Conservation (phyloP, 768 basidiomycete genomes). For the Hydnomerulius pinastri region DNA sequence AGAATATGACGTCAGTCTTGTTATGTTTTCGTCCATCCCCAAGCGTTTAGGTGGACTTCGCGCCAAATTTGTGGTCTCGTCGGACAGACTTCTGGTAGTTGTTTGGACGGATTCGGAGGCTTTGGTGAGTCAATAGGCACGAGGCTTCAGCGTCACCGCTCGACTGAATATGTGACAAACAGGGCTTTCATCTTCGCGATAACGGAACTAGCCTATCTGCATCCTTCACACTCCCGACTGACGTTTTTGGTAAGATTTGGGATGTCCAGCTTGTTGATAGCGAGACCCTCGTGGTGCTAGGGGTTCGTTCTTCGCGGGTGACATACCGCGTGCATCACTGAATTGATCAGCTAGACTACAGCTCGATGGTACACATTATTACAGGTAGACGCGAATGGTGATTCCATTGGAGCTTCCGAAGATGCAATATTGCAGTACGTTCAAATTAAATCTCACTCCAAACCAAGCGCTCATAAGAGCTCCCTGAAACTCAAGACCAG, state of each 20-base stretch:
- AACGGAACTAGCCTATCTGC: background rate
- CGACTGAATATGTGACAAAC: background rate
- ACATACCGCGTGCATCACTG: background rate
- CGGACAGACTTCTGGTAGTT: conserved; percentile 39
- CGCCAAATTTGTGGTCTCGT: conserved; percentile 20
- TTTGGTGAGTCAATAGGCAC: conserved; percentile 15
- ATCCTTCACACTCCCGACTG: conserved; percentile 17
- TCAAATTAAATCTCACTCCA: too few species aligned
- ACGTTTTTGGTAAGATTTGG: conserved; percentile 21
- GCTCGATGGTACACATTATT: conserved; percentile 24
- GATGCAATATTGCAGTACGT: conserved; percentile 21
- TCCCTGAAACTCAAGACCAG: conserved; percentile 12
- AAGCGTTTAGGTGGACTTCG: conserved; percentile 17
- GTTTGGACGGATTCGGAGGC: conserved; percentile 48
- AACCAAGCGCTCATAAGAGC: conserved; percentile 9
- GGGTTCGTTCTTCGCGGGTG: conserved; percentile 16
- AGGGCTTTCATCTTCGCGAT: conserved; percentile 25
- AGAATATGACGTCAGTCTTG: conserved; percentile 20
- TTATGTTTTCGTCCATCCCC: conserved; percentile 16
- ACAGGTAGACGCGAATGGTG: conserved; percentile 10
- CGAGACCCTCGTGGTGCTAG: conserved; percentile 24
- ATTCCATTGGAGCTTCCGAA: conserved; percentile 6
- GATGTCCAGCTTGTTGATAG: conserved; percentile 23
- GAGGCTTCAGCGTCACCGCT: background rate
- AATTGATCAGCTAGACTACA: conserved; percentile 8